Percentiles rank a stretch among this genome's conserved stretches.
phyloP scores from a whole-genome alignment of 306 rosid species.

The apple (Malus domestica) region DNA sequence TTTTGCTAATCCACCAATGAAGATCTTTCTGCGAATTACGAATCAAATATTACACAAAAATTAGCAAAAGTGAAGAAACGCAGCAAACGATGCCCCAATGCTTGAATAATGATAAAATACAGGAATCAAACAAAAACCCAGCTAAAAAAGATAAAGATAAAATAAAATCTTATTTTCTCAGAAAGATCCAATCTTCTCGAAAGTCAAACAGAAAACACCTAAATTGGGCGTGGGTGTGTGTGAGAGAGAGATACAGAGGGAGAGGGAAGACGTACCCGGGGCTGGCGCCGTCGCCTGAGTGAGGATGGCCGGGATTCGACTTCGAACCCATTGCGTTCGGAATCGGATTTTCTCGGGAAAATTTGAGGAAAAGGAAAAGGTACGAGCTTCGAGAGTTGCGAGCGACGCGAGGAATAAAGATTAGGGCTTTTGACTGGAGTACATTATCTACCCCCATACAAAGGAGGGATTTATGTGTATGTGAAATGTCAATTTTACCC shows the following conservation, averaged over 20 bases:
- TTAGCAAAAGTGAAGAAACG: not conserved
- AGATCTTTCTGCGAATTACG: constrained; percentile 61
- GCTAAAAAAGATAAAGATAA: not conserved
- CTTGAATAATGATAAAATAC: not conserved
- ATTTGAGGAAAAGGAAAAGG: not conserved
- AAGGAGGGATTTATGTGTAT: not conserved
- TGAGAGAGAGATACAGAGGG: not conserved
- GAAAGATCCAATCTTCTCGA: not conserved
- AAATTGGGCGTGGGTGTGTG: not conserved
- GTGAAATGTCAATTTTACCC: not conserved
- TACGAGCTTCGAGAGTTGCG: not conserved
- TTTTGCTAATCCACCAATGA: constrained; percentile 92
- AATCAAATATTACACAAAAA: not conserved
- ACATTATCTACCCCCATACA: not conserved
- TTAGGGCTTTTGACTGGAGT: constrained; percentile 15
- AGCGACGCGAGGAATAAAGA: not conserved
- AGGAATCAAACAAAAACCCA: not conserved
- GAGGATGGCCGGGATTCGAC: constrained; percentile 50
- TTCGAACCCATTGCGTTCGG: constrained; percentile 49
- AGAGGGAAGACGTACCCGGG: constrained; percentile 53
- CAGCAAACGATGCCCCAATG: not conserved
- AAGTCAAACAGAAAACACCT: not conserved
- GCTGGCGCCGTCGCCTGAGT: constrained; percentile 75
- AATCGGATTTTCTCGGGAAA: not conserved
- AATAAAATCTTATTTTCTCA: not conserved